Conservation (phyloP, 2,329 filamentous ascomycete genomes). For the Colletotrichum coccodes region DNA sequence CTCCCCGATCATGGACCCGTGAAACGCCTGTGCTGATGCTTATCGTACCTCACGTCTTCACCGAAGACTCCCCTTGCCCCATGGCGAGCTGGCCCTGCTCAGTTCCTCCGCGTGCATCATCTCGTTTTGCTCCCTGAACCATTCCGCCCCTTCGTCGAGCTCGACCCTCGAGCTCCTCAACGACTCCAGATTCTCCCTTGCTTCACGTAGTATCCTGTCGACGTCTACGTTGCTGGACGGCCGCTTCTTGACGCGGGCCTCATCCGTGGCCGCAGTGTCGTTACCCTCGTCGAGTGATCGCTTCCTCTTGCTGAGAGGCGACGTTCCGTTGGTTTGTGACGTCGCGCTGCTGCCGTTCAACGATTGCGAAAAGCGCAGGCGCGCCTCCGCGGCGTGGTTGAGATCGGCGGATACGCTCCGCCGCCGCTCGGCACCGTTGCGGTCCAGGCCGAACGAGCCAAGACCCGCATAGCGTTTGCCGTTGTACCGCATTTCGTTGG, state of each 20-base stretch:
- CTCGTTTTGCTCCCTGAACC: constrained; percentile 58
- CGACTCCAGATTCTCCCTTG: constrained; percentile 45
- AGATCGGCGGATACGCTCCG: constrained; percentile 34
- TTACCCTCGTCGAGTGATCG: constrained; percentile 32
- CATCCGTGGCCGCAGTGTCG: constrained; percentile 25
- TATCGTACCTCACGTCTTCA: constrained; percentile 3
- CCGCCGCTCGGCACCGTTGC: constrained; percentile 36
- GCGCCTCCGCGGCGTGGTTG: constrained; percentile 46
- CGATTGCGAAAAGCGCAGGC: constrained; percentile 32
- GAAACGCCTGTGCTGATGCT: constrained; percentile 31
- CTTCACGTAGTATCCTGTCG: constrained; percentile 53
- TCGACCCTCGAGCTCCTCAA: constrained; percentile 54
- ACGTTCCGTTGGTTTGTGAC: constrained; percentile 28
- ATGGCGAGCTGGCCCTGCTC: constrained; percentile 47
- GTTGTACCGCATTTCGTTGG: constrained; percentile 54
- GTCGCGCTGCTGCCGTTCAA: constrained; percentile 21
- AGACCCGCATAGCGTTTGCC: constrained; percentile 51
- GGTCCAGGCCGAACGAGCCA: constrained; percentile 47
- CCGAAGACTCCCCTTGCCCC: constrained; percentile 38
- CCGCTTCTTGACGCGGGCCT: constrained; percentile 37
- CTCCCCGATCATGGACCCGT: constrained; percentile 16
- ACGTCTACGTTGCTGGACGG: constrained; percentile 44
- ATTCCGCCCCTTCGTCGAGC: constrained; percentile 57
- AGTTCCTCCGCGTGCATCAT: constrained; percentile 50
- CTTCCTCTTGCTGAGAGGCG: constrained; percentile 38